These are phyloP conservation scores for Trichoderma endophyticum DNA, from an alignment of 2,329 filamentous ascomycete species.

Conservation along the genomic window DNA sequence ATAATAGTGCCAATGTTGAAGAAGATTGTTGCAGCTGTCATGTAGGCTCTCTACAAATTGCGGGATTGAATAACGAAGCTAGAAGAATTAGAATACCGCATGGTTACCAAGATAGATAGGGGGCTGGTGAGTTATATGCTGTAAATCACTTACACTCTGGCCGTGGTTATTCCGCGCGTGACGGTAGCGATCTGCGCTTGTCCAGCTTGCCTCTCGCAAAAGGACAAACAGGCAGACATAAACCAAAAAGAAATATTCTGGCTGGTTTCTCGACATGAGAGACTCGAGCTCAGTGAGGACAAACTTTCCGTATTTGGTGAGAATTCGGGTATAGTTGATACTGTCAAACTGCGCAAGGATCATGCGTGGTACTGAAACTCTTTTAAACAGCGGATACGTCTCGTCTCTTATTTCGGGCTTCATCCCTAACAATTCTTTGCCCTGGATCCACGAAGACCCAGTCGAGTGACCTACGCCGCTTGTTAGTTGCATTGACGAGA, in stretches of 20 bases:
- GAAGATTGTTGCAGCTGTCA: slow-evolving; percentile 43
- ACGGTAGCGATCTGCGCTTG: slow-evolving; percentile 41
- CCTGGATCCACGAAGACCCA: slow-evolving; percentile 43
- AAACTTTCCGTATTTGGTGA: slow-evolving; percentile 32
- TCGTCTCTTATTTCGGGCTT: slow-evolving; percentile 31
- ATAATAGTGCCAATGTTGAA: slow-evolving; percentile 52
- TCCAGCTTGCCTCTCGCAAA: slow-evolving; percentile 40
- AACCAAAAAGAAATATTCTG: slow-evolving; percentile 31
- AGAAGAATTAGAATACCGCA: neutral
- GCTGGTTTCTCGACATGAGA: slow-evolving; percentile 34
- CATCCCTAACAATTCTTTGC: slow-evolving; percentile 41
- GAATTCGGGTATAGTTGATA: slow-evolving; percentile 37
- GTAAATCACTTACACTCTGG: slow-evolving; percentile 23
- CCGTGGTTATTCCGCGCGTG: slow-evolving; percentile 40
- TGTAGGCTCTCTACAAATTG: slow-evolving; percentile 44
- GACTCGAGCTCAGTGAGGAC: slow-evolving; percentile 37
- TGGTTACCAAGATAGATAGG: neutral
- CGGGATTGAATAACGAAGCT: slow-evolving; percentile 39
- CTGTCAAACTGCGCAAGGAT: slow-evolving; percentile 46
- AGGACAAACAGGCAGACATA: slow-evolving; percentile 43
- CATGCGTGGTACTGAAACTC: slow-evolving; percentile 43
- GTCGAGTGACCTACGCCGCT: slow-evolving; percentile 40
- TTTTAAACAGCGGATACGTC: slow-evolving; percentile 38
- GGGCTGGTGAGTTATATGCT: neutral
- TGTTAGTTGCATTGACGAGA: neutral